Conservation (phyloP, 1,139 yeast species). For the Candida tetrigidarum region DNA sequence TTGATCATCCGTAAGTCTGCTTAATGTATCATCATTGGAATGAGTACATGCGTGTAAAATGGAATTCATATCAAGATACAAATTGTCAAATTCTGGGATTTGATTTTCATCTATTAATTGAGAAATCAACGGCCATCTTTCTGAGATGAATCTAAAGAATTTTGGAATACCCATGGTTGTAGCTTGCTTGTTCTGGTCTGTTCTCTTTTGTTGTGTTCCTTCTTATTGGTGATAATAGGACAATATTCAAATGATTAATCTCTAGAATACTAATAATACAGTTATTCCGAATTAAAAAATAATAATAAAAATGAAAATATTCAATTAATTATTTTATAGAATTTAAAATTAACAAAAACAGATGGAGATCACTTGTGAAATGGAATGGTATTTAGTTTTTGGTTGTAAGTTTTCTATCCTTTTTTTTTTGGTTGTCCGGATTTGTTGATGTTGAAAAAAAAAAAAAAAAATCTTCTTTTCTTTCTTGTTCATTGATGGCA, state of each 20-base stretch:
- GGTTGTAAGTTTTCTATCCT: neutral
- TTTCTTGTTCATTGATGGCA: neutral
- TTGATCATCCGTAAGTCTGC: conserved; percentile 82
- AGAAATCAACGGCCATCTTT: conserved; percentile 98
- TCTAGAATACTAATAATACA: conserved; percentile 6
- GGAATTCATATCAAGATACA: conserved; percentile 97
- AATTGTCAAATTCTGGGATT: conserved; percentile 92
- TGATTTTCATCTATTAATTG: conserved; percentile 84
- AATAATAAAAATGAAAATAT: neutral
- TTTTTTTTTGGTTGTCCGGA: conserved; percentile 1
- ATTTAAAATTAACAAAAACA: neutral
- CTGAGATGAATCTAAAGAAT: conserved; percentile 94
- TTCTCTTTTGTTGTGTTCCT: neutral
- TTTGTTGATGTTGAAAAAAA: conserved; percentile 4
- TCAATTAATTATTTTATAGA: too few relatives aligned
- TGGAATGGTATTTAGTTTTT: neutral
- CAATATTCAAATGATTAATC: neutral
- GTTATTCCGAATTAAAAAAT: neutral
- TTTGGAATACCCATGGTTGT: conserved; percentile 82
- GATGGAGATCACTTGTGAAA: neutral
- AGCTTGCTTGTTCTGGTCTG: neutral
- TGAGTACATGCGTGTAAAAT: conserved; percentile 94
- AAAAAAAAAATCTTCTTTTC: neutral
- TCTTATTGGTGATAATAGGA: neutral
- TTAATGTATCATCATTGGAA: conserved; percentile 64